Evolutionary conservation across 2,329 filamentous ascomycete species (phyloP), one percentile per base, ranked within the genome.

Genomic region (Colletotrichum caudatum): DNA sequence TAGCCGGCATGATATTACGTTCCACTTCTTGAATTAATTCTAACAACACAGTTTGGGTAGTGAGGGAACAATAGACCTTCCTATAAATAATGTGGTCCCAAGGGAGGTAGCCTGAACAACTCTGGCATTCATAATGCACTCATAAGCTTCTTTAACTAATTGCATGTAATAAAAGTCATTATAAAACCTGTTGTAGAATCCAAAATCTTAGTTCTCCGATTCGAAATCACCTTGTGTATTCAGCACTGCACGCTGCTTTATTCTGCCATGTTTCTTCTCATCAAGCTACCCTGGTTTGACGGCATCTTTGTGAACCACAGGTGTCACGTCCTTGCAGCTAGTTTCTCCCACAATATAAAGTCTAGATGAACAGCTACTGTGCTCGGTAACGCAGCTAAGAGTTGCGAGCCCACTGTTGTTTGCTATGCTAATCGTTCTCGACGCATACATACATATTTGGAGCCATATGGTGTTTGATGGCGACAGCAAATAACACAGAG

Each of bases 301-400:
- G 69, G 64, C 14, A 35, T 71, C 53, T 69, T 51, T n/a, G 59
- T 69, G 35, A 71, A 69, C 46, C 69, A 71, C 64, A 64, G 60
- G 59, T 59, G 46, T 4, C 63, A 26, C 20, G 65, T 59, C 37
- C 69, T 71, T 33, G 20, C n/a, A 5, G 58, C 64, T 39, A 54
- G 37, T 29, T 33, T 54, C 9, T 69, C 60, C 59, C 46, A 69
- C 33, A 71, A 59, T 39, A 69, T 71, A 9, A 54, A 68, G 18
- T 59, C 65, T 16, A 64, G 59, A 7, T 26, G 64, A 39, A 64
- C 65, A 6, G 29, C 69, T 46, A 64, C 46, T 14, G 48, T 71
- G 8, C 51, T 60, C 2, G 69, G 60, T 46, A 71, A 71, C 59
- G 65, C 53, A 5, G 69, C 69, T 53, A 69, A 51, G 46, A 71